These are phyloP conservation scores for Mycosarcoma maydis DNA, from an alignment of 1,284 basidiomycete genomes.

Conservation along the genomic window DNA sequence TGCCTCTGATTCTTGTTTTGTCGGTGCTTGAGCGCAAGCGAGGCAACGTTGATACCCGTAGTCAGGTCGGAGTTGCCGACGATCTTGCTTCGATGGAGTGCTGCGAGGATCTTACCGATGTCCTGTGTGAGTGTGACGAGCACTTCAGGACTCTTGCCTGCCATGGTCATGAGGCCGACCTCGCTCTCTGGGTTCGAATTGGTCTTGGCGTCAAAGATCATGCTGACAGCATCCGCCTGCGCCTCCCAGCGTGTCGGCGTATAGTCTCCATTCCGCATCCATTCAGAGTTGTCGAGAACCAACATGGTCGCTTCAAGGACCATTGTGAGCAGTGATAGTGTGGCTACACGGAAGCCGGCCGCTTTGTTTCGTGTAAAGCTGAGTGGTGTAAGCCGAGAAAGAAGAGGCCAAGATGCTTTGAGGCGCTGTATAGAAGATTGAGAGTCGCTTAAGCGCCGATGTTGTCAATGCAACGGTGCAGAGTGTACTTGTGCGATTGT, in stretches of 20 bases:
- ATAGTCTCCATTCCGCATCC: slow-evolving; percentile 85
- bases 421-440: too few relatives aligned
- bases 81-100: slow-evolving; percentile 78
- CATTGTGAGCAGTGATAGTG: slow-evolving; percentile 35
- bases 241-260: slow-evolving; percentile 82
- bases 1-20: slow-evolving; percentile 98
- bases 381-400: background rate
- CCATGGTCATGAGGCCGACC: slow-evolving; percentile 97
- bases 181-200: slow-evolving; percentile 93
- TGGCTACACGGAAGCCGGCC: slow-evolving; percentile 17
- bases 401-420: too few relatives aligned
- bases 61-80: slow-evolving; percentile 83
- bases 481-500: too few relatives aligned
- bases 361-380: background rate
- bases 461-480: too few relatives aligned
- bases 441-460: too few relatives aligned
- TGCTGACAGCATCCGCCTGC: slow-evolving; percentile 89
- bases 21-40: slow-evolving; percentile 92
- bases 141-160: slow-evolving; percentile 79
- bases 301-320: slow-evolving; percentile 67
- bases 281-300: slow-evolving; percentile 68
- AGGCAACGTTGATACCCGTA: slow-evolving; percentile 88
- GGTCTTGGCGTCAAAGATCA: slow-evolving; percentile 91
- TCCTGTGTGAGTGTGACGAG: slow-evolving; percentile 95
- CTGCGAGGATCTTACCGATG: slow-evolving; percentile 87